Evolutionary conservation across 2,329 filamentous ascomycete genomes (phyloP), one percentile per base, ranked within the genome.

Genomic region (Amauroascus niger): DNA sequence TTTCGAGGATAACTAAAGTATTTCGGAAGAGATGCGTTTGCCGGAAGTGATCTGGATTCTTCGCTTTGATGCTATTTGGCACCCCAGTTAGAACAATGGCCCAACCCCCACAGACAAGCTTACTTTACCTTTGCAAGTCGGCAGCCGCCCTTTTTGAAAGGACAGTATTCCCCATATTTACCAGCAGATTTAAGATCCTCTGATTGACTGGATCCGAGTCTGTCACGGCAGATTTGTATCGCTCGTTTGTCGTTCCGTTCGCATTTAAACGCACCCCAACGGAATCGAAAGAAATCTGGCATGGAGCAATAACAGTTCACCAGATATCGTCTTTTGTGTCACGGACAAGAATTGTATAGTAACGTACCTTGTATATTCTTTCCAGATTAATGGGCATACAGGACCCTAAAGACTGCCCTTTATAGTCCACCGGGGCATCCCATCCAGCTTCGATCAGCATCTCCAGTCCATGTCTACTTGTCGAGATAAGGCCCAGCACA

Each of bases 141-240:
- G 78, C 81, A 49, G 91, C 83, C 5, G 90, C 87, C 66, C 86
- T 86, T 68, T 94, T 94, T 65, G 89, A 90, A 48, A 96, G 77
- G 14, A 98, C 89, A 55, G 91, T 93, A 65, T 97, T 96, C 54
- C 90, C 88, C 55, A 98, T 78, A 63, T 96, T 90, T 13, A 87
- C 82, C 58, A 95, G 84, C 35, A 93, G 79, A 63, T 89, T 86
- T 26, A 97, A 72, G 45, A 97, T 91, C 49, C 86, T 86, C 49
- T 81, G 75, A 63, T 87, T 87, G 58, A 76, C 67, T 0, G 76
- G 70, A 75, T 95, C 76, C 8, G 73, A 62, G 57, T 86, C 79
- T 14, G 78, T 77, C 6, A 79, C 75, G 16, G 84, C 80, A 48
- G 80, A 76, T 58, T 81, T 77, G 49, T 79, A 72, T 40, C 71